Percentiles rank a stretch among this genome's conserved stretches.
Conservation (phyloP, 2,329 filamentous ascomycete species). For the Zymoseptoria tritici region DNA sequence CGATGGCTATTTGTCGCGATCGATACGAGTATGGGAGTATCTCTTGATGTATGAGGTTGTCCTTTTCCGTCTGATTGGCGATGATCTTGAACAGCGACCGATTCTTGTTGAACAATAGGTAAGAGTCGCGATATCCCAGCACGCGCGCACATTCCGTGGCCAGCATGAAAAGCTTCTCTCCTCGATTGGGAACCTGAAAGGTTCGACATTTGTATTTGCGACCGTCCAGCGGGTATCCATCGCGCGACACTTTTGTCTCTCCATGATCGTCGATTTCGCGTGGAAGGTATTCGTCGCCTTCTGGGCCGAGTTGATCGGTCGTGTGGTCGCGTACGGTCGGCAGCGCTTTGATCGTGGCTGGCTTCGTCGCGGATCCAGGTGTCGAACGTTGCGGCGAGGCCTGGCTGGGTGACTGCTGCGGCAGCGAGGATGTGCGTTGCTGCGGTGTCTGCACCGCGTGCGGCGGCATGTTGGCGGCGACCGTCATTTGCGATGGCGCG, state of each 20-base stretch:
- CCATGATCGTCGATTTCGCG: conserved; percentile 88
- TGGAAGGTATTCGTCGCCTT: conserved; percentile 89
- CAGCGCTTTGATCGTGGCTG: conserved; percentile 76
- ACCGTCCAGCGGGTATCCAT: conserved; percentile 72
- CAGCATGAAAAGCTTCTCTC: conserved; percentile 95
- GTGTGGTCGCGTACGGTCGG: conserved; percentile 96
- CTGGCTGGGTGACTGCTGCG: conserved; percentile 50
- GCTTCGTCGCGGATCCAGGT: conserved; percentile 57
- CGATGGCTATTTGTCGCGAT: conserved; percentile 96
- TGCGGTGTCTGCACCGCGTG: conserved; percentile 46
- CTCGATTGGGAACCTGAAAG: conserved; percentile 83
- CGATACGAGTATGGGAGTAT: conserved; percentile 95
- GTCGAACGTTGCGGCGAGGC: conserved; percentile 67
- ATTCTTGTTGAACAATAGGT: conserved; percentile 97
- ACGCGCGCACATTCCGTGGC: conserved; percentile 95
- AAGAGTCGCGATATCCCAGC: conserved; percentile 92
- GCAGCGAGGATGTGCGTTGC: conserved; percentile 44
- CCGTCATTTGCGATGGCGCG: conserved; percentile 28
- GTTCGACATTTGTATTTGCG: conserved; percentile 90
- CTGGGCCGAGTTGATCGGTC: conserved; percentile 82
- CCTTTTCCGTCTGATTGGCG: conserved; percentile 89
- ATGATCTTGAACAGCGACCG: conserved; percentile 96
- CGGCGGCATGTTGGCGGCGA: conserved; percentile 47
- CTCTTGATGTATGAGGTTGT: conserved; percentile 89
- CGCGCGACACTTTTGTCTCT: conserved; percentile 83